Percentiles rank a stretch among this genome's conserved stretches.
These are phyloP conservation scores for Metschnikowia gruessii DNA, from an alignment of 805 yeast species.

Conservation along the genomic window DNA sequence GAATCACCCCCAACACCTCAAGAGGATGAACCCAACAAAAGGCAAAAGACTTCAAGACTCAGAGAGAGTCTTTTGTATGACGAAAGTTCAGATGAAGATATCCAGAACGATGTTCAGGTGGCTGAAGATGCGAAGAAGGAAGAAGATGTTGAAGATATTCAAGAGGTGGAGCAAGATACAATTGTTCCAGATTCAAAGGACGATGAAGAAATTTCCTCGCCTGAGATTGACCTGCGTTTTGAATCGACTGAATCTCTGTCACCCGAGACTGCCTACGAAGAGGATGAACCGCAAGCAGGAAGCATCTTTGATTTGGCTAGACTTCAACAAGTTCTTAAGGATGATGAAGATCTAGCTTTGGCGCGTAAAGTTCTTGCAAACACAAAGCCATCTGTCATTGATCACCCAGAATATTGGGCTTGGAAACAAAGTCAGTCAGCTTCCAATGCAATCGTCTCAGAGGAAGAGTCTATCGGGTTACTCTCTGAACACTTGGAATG, in stretches of 20 bases:
- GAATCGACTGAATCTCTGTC: slow-evolving; percentile 46
- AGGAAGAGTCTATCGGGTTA: slow-evolving; percentile 29
- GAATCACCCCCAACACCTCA: slow-evolving; percentile 25
- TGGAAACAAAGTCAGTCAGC: slow-evolving; percentile 51
- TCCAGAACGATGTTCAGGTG: slow-evolving; percentile 22
- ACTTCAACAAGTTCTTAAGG: slow-evolving; percentile 57
- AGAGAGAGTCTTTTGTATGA: slow-evolving; percentile 31
- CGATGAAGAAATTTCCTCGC: slow-evolving; percentile 19
- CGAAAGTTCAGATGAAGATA: slow-evolving; percentile 32
- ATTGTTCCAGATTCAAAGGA: slow-evolving; percentile 24
- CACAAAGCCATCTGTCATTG: slow-evolving; percentile 23
- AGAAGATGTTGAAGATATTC: slow-evolving; percentile 21
- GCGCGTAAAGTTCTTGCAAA: slow-evolving; percentile 44
- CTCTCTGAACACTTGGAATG: slow-evolving; percentile 38
- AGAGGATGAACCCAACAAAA: slow-evolving; percentile 22
- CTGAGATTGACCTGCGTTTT: slow-evolving; percentile 38
- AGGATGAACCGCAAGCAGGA: slow-evolving; percentile 31
- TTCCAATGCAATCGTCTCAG: slow-evolving; percentile 22
- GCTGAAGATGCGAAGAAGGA: slow-evolving; percentile 17
- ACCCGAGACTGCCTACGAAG: slow-evolving; percentile 57
- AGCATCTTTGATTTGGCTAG: slow-evolving; percentile 42
- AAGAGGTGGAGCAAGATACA: slow-evolving; percentile 6
- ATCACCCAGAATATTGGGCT: slow-evolving; percentile 57
- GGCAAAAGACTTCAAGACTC: slow-evolving; percentile 25
- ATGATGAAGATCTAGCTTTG: slow-evolving; percentile 67